Conservation (phyloP, 495 filamentous ascomycete genomes). For the Sphaerosporella brunnea region DNA sequence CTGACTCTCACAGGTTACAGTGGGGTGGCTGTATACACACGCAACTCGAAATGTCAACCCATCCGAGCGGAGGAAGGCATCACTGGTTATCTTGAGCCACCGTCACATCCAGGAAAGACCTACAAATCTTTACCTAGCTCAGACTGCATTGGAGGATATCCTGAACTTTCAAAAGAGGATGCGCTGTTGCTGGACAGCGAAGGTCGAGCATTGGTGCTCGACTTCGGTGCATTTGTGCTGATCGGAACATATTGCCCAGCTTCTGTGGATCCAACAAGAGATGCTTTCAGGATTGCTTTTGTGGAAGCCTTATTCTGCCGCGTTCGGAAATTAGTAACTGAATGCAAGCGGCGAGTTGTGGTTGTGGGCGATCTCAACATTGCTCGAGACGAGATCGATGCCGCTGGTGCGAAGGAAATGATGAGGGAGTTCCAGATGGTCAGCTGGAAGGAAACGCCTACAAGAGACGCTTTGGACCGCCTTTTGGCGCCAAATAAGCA, state of each 20-base stretch:
- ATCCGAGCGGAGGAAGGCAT: constrained; percentile 89
- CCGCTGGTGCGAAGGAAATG: constrained; percentile 34
- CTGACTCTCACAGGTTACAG: constrained; percentile 54
- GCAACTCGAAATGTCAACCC: constrained; percentile 71
- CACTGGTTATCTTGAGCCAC: constrained; percentile 61
- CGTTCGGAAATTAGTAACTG: constrained; percentile 61
- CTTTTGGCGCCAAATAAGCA: constrained; percentile 47
- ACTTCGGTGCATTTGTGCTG: constrained; percentile 88
- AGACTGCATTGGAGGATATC: constrained; percentile 89
- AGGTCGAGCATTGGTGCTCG: constrained; percentile 79
- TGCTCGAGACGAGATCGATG: constrained; percentile 52
- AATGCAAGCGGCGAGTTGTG: constrained; percentile 61
- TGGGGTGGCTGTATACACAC: constrained; percentile 85
- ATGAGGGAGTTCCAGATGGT: constrained; percentile 34
- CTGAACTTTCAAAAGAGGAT: constrained; percentile 36
- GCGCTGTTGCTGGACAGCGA: constrained; percentile 65
- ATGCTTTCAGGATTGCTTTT: constrained; percentile 67
- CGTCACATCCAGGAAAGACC: constrained; percentile 45
- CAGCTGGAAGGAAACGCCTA: constrained; percentile 36
- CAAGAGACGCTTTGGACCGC: constrained; percentile 74
- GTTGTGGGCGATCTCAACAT: constrained; percentile 87
- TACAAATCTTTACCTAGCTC: constrained; percentile 61
- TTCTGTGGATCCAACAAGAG: constrained; percentile 64
- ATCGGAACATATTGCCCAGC: constrained; percentile 84
- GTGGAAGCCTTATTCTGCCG: constrained; percentile 62